phyloP scores from a whole-genome alignment of 1,284 basidiomycete genomes.

The Paramarasmius palmivorus region DNA sequence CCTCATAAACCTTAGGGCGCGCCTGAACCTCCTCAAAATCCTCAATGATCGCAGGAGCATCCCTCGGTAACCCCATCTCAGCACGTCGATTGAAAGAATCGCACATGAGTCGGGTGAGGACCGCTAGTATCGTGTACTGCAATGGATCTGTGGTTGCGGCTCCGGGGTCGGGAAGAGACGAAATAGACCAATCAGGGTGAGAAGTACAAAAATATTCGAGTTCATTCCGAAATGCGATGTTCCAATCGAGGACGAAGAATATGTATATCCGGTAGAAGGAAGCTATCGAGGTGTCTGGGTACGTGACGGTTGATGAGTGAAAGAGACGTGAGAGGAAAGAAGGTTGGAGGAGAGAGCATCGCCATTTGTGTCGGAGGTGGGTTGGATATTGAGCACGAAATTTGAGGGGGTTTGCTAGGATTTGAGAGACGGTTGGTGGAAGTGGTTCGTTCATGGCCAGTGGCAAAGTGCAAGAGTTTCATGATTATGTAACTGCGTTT shows the following conservation, averaged over 20 bases:
- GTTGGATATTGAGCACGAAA: slow-evolving; percentile 1
- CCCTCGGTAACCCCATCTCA: slow-evolving; percentile 28
- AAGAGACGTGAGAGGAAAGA: neutral
- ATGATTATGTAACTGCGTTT: too few species aligned
- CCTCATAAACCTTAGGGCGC: slow-evolving; percentile 31
- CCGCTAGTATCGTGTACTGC: slow-evolving; percentile 31
- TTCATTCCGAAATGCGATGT: slow-evolving; percentile 24
- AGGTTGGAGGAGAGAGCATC: neutral
- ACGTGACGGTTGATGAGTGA: neutral
- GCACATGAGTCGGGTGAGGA: slow-evolving; percentile 30
- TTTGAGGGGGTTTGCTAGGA: neutral
- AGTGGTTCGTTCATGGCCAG: too few species aligned
- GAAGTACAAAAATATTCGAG: slow-evolving; percentile 27
- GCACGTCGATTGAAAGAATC: slow-evolving; percentile 33
- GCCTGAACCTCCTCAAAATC: slow-evolving; percentile 30
- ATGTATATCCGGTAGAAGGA: slow-evolving; percentile 29
- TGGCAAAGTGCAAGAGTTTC: too few species aligned
- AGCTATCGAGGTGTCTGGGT: slow-evolving; percentile 10
- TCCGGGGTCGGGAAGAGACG: slow-evolving; percentile 26
- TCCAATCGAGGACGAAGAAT: slow-evolving; percentile 24
- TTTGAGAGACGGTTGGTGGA: slow-evolving; percentile 1
- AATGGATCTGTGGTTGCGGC: slow-evolving; percentile 23
- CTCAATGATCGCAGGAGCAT: slow-evolving; percentile 29
- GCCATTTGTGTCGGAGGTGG: neutral
- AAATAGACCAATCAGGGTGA: slow-evolving; percentile 24